A percentile compares a stretch with the other conserved stretches of the same genome.
phyloP scores from a whole-genome alignment of 2,329 filamentous ascomycete species.

The Diaporthe citrichinensis region DNA sequence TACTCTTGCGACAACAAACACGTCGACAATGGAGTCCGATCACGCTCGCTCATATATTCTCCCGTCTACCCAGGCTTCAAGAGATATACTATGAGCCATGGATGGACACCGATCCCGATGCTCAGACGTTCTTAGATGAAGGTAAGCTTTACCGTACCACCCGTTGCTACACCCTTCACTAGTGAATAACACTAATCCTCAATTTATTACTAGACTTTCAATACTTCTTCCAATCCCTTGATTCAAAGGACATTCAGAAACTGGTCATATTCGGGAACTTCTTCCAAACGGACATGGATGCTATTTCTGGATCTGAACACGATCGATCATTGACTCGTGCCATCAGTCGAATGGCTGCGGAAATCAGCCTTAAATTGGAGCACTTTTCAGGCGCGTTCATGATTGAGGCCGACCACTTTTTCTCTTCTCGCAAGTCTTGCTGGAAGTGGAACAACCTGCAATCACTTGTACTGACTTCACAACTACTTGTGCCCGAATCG shows the following conservation, averaged over 20 bases:
- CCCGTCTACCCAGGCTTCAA: slow-evolving; percentile 49
- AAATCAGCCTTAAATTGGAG: slow-evolving; percentile 48
- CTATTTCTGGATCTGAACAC: neutral
- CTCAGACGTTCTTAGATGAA: neutral
- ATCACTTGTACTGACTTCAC: slow-evolving; percentile 51
- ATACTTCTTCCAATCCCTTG: slow-evolving; percentile 36
- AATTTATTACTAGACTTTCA: neutral
- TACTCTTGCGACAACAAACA: neutral
- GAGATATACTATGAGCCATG: slow-evolving; percentile 52
- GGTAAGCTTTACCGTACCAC: neutral
- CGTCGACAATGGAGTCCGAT: neutral
- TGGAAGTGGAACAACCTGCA: slow-evolving; percentile 50
- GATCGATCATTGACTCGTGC: neutral
- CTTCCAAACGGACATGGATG: slow-evolving; percentile 10
- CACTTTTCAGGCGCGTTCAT: slow-evolving; percentile 49
- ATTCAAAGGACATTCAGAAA: slow-evolving; percentile 30
- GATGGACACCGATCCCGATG: slow-evolving; percentile 43
- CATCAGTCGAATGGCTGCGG: slow-evolving; percentile 26
- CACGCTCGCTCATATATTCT: slow-evolving; percentile 49
- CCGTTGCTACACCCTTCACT: neutral
- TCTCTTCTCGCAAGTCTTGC: slow-evolving; percentile 45
- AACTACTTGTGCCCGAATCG: slow-evolving; percentile 45
- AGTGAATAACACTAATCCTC: slow-evolving; percentile 36
- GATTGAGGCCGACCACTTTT: slow-evolving; percentile 49
- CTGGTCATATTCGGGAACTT: slow-evolving; percentile 41